phyloP scores from a whole-genome alignment of 2,329 filamentous ascomycete species.

The Uncinocarpus reesii region DNA sequence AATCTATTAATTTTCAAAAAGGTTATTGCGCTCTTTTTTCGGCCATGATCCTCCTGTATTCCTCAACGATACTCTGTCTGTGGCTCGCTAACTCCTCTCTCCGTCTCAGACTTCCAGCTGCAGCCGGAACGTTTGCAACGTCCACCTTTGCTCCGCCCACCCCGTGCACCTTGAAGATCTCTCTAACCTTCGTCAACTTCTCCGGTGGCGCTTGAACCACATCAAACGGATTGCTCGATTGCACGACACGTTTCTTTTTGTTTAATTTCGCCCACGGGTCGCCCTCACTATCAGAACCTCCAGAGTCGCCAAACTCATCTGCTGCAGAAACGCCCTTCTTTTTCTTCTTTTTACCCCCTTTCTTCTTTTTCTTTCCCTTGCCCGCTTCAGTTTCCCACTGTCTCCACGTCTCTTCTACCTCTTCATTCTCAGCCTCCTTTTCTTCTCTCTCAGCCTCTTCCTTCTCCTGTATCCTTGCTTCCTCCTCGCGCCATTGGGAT shows the following conservation, averaged over 20 bases:
- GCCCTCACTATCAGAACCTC: constrained; percentile 45
- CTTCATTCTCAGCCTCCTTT: constrained; percentile 50
- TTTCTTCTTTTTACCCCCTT: constrained; percentile 51
- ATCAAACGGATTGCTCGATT: constrained; percentile 32
- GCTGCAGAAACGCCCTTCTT: constrained; percentile 27
- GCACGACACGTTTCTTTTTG: constrained; percentile 43
- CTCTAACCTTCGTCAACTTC: constrained; percentile 51
- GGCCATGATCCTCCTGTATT: constrained; percentile 61
- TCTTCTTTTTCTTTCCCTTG: constrained; percentile 47
- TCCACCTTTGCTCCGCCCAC: constrained; percentile 52
- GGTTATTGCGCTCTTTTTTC: constrained; percentile 32
- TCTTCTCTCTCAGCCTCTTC: constrained; percentile 68
- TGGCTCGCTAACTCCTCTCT: constrained; percentile 63
- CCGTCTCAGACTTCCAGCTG: constrained; percentile 59
- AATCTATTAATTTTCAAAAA: constrained; percentile 3
- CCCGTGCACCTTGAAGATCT: constrained; percentile 53
- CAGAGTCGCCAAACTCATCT: constrained; percentile 35
- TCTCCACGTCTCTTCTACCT: constrained; percentile 55
- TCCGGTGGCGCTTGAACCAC: constrained; percentile 67
- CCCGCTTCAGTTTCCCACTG: constrained; percentile 48
- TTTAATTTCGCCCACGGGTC: constrained; percentile 72
- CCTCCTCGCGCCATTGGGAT: constrained; percentile 47
- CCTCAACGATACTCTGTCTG: constrained; percentile 59
- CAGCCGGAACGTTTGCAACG: constrained; percentile 58
- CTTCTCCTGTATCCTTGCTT: constrained; percentile 52